These are phyloP conservation scores for Flaveria linearis DNA, from an alignment of 129 eudicot genomes.

Conservation along the genomic window DNA sequence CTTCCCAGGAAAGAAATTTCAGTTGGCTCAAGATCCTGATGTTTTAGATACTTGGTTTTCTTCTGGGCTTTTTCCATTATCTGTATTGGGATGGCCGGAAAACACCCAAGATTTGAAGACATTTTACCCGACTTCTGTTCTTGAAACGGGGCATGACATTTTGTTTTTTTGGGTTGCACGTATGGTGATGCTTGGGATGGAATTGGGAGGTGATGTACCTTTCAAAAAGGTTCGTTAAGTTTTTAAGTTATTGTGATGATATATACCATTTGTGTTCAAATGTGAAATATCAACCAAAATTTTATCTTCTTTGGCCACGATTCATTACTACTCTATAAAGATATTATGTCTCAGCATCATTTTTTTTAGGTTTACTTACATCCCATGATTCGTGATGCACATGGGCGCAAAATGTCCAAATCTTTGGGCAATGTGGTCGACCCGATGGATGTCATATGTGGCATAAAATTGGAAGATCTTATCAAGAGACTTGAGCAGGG, in stretches of 20 bases:
- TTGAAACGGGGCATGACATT: slow-evolving; percentile 93
- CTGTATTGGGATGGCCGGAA: slow-evolving; percentile 96
- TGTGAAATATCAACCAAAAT: background rate
- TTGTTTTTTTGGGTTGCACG: slow-evolving; percentile 94
- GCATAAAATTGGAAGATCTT: slow-evolving; percentile 68
- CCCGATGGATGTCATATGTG: slow-evolving; percentile 92
- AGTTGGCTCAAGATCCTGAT: slow-evolving; percentile 85
- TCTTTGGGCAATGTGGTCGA: slow-evolving; percentile 94
- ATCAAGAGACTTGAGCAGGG: slow-evolving; percentile 92
- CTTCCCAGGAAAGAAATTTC: slow-evolving; percentile 66
- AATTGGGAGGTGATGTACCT: slow-evolving; percentile 89
- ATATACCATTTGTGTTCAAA: background rate
- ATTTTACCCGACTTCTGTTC: slow-evolving; percentile 83
- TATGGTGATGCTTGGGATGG: slow-evolving; percentile 88
- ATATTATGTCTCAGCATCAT: background rate
- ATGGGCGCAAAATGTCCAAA: slow-evolving; percentile 98
- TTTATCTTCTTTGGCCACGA: background rate
- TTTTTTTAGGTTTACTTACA: slow-evolving; percentile 74
- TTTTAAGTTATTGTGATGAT: background rate
- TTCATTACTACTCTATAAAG: background rate
- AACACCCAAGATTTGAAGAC: slow-evolving; percentile 67
- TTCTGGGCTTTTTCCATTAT: slow-evolving; percentile 71
- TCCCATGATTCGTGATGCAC: slow-evolving; percentile 99
- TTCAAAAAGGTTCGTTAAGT: slow-evolving; percentile 62
- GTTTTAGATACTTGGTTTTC: slow-evolving; percentile 91